Base-by-base conservation (phyloP, 805 yeast genomes). In the Kazachstania psychrophila region DNA sequence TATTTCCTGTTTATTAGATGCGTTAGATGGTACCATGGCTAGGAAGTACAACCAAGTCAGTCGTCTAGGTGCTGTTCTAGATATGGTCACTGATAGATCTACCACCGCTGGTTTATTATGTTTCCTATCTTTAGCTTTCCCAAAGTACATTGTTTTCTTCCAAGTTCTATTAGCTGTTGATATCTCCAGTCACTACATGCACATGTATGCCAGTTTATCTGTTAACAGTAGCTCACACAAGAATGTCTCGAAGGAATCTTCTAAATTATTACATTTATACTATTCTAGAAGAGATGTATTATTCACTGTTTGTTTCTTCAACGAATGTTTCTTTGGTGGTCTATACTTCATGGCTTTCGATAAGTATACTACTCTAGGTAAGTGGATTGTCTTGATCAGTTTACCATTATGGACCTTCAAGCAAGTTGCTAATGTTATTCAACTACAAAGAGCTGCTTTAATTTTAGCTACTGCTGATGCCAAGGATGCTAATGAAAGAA, bases 21-120 rank as follows among this genome's bases (percentile, higher is more conserved):
- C 99, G 0, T 74, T 87, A 40, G 99, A 92, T 58, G 99, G 99
- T 4, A 77, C 80, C 38, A 94, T 95, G 39, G 99, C 99, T 4
- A 72, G 99, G 45, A 72, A 72, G 51, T 85, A 70, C 58, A 75
- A 83, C 57, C 99, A 92, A 60, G 80, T 95, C 12, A 84, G 96
- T 23, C 73, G 75, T 47, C 85, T 86, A 48, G 99, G 99, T 25
- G 97, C 98, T 14, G 95, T 94, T 15, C 71, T 92, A 49, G 99
- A 92, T 61, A 92, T 92, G 99, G 96, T 92, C 23, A 89, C 98
- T 14, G 99, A 92, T 60, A 72, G 99, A 55, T 92, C 96, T 58
- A 88, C 98, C 11, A 92, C 99, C 0, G 75, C 94, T 11, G 81
- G 95, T n/a, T 70, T 92, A 52, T 77, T 92, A 48, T 87, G 94